Conservation (phyloP, 2,329 filamentous ascomycete species). For the Cladophialophora chaetospira region DNA sequence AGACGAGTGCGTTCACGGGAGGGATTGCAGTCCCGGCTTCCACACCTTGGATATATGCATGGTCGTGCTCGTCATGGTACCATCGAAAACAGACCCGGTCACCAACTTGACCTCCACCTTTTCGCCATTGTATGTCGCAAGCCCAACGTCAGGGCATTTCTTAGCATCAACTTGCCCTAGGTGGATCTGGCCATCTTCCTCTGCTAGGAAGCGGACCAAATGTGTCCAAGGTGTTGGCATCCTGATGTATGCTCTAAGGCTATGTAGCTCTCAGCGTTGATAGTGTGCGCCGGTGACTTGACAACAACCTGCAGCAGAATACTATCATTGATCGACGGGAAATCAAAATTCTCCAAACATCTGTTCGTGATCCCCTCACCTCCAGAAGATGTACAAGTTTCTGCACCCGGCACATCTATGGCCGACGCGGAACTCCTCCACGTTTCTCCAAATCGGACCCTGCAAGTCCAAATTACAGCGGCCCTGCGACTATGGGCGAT, state of each 20-base stretch:
- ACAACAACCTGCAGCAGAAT: not conserved
- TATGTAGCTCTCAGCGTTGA: too few relatives aligned
- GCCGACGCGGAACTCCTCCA: not conserved
- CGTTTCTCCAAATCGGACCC: not conserved
- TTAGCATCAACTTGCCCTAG: constrained; percentile 43
- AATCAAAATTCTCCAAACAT: not conserved
- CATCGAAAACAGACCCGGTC: constrained; percentile 40
- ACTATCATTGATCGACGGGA: not conserved
- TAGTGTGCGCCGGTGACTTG: not conserved
- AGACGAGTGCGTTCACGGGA: too few relatives aligned
- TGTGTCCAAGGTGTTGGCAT: constrained; percentile 39
- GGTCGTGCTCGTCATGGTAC: constrained; percentile 36
- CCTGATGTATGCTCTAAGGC: too few relatives aligned
- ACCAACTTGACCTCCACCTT: constrained; percentile 37
- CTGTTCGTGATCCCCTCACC: not conserved
- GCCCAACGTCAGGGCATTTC: constrained; percentile 39
- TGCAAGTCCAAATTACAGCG: too few relatives aligned
- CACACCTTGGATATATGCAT: constrained; percentile 4
- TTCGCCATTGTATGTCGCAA: constrained; percentile 37
- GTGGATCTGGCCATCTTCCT: constrained; percentile 44
- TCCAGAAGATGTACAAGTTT: not conserved
- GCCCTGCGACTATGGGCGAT: not conserved
- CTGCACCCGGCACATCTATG: not conserved
- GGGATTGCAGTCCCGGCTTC: not conserved
- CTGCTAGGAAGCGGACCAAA: constrained; percentile 44